Evolutionary conservation across 2,329 filamentous ascomycete genomes (phyloP).

Genomic region (Pestalotiopsis sp.): DNA sequence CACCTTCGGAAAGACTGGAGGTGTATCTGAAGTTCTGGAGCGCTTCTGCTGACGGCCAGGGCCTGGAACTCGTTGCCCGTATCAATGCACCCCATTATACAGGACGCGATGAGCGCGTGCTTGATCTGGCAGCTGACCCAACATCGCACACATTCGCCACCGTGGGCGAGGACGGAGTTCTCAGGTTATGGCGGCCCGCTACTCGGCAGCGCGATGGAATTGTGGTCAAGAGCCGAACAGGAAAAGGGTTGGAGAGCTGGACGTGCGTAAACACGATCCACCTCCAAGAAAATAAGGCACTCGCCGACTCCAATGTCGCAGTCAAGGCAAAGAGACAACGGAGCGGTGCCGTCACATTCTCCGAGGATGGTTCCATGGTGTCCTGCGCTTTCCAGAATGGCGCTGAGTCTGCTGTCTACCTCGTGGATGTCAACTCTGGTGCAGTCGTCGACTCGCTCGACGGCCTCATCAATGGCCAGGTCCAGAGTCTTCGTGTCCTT

Average conservation of each 20-base stretch:
- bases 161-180: conserved; percentile 76
- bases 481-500: conserved; percentile 72
- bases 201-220: conserved; percentile 70
- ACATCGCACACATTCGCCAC: conserved; percentile 76
- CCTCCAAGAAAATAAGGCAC: conserved; percentile 45
- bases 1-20: conserved; percentile 61
- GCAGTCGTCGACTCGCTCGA: conserved; percentile 67
- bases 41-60: conserved; percentile 48
- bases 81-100: conserved; percentile 81
- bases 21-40: conserved; percentile 91
- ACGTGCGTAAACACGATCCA: conserved; percentile 63
- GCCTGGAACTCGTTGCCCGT: conserved; percentile 78
- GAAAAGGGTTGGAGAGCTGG: conserved; percentile 73
- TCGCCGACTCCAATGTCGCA: conserved; percentile 35
- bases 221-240: conserved; percentile 59
- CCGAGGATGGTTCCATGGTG: conserved; percentile 82
- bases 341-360: conserved; percentile 75
- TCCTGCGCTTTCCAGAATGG: conserved; percentile 64
- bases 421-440: conserved; percentile 75
- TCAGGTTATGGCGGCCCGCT: conserved; percentile 82
- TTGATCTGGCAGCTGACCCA: conserved; percentile 75
- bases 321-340: conserved; percentile 29
- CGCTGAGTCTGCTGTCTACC: conserved; percentile 66
- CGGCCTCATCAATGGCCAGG: conserved; percentile 65
- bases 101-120: conserved; percentile 58